Percentiles rank a stretch among this genome's conserved stretches.
Conservation (phyloP, 208 protist species). For the Herpetomonas samuelpessoai region DNA sequence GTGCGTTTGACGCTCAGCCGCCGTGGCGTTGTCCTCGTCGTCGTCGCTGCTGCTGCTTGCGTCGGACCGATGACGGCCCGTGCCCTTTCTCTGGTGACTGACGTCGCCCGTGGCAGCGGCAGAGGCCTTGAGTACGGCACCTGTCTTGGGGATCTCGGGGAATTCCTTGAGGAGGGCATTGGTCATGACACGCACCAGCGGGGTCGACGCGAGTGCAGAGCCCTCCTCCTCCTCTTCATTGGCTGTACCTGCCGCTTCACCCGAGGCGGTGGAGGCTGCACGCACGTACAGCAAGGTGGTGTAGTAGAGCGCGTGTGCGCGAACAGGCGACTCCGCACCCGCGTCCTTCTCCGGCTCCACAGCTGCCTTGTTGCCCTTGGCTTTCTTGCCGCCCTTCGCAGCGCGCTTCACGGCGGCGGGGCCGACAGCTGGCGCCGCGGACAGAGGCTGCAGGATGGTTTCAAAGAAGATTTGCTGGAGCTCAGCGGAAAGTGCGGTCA, state of each 20-base stretch:
- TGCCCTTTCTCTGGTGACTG: background rate
- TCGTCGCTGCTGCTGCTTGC: slow-evolving; percentile 9
- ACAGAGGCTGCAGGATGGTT: no score
- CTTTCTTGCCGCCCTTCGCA: background rate
- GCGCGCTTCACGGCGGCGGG: no score
- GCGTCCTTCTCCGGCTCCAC: background rate
- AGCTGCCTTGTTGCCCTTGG: slow-evolving; percentile 9
- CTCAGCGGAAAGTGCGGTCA: no score
- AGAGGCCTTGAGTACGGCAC: slow-evolving; percentile 12
- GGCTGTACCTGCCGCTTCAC: background rate
- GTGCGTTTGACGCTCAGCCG: background rate
- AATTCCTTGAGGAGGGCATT: slow-evolving; percentile 1
- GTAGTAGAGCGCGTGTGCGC: slow-evolving; percentile 30
- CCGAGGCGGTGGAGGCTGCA: slow-evolving; percentile 3
- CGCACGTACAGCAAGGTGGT: slow-evolving; percentile 36
- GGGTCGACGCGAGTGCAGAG: no score
- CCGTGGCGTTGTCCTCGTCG: slow-evolving; percentile 10
- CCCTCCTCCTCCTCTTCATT: slow-evolving; percentile 8
- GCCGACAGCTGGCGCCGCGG: no score
- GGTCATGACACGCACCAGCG: no score
- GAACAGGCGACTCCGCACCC: slow-evolving; percentile 8
- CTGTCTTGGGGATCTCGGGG: background rate
- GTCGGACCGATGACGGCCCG: background rate
- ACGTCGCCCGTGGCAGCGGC: no score
- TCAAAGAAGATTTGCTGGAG: no score